phyloP scores from a whole-genome alignment of 371 early-diverging fungal species.

The Funneliformis caledonium region DNA sequence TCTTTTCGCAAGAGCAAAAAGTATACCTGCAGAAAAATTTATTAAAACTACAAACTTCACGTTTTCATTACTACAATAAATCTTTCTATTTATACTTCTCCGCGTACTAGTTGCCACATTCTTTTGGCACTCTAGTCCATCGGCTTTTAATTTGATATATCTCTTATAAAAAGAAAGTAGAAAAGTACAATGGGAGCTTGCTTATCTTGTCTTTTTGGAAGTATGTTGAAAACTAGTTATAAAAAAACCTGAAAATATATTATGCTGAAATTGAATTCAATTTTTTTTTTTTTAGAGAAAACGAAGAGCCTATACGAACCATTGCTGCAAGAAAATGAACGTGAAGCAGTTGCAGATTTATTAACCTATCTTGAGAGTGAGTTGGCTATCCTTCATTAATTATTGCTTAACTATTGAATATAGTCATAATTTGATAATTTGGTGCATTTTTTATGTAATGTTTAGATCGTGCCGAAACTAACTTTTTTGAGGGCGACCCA shows the following conservation, averaged over 20 bases:
- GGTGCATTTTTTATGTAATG: conserved; percentile 1
- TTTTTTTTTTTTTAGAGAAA: conserved; percentile 44
- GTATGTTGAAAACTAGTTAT: conserved; percentile 8
- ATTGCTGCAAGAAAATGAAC: conserved; percentile 81
- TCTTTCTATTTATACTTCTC: neutral
- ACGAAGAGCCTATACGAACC: conserved; percentile 73
- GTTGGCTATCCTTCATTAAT: conserved; percentile 31
- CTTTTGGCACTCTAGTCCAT: neutral
- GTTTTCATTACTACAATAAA: neutral
- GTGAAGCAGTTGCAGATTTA: conserved; percentile 83
- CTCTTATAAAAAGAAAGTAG: neutral
- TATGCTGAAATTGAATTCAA: too few species aligned
- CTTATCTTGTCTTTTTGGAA: conserved; percentile 38
- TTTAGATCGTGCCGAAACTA: conserved; percentile 74
- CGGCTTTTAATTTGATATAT: neutral
- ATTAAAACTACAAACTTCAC: neutral
- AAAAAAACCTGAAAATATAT: neutral
- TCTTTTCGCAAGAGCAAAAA: neutral
- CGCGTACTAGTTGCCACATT: neutral
- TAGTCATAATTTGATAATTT: neutral
- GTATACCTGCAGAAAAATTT: neutral
- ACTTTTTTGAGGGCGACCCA: conserved; percentile 89
- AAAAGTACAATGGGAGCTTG: conserved; percentile 32
- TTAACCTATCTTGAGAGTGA: conserved; percentile 83
- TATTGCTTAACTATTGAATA: neutral